These are phyloP conservation scores for Sporothrix humicola DNA, from an alignment of 2,329 filamentous ascomycete species.

Conservation along the genomic window DNA sequence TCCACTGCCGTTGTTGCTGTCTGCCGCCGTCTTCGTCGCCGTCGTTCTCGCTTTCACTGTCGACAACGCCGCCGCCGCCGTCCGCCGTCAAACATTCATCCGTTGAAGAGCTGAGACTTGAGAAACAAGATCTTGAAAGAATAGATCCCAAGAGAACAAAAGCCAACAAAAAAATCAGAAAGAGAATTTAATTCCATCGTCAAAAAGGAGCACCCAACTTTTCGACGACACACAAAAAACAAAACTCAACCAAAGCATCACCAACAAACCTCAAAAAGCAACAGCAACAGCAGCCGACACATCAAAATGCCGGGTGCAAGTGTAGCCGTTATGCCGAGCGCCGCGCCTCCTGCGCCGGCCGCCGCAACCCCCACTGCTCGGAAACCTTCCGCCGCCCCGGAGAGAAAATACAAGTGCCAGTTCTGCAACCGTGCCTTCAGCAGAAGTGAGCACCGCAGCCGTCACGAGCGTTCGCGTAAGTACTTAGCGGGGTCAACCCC, in stretches of 20 bases:
- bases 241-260: slow-evolving; percentile 2
- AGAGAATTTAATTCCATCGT: slow-evolving; percentile 18
- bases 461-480: slow-evolving; percentile 98
- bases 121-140: neutral
- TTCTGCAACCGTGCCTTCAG: slow-evolving; percentile 98
- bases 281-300: slow-evolving; percentile 32
- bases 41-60: slow-evolving; percentile 35
- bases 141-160: neutral
- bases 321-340: slow-evolving; percentile 67
- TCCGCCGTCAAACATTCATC: slow-evolving; percentile 29
- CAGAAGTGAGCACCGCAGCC: slow-evolving; percentile 92
- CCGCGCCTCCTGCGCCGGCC: slow-evolving; percentile 70
- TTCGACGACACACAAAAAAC: neutral
- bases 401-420: slow-evolving; percentile 99
- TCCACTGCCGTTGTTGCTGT: slow-evolving; percentile 34
- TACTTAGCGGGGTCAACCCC: slow-evolving; percentile 44
- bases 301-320: slow-evolving; percentile 72
- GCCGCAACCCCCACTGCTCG: slow-evolving; percentile 69
- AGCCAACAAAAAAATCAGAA: slow-evolving; percentile 4
- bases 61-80: slow-evolving; percentile 40
- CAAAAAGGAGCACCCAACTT: neutral
- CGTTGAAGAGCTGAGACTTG: slow-evolving; percentile 9
- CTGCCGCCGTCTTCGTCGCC: slow-evolving; percentile 43
- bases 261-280: slow-evolving; percentile 9
- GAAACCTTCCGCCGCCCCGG: slow-evolving; percentile 78